These are phyloP conservation scores for Botryosphaeria dothidea DNA, from an alignment of 2,329 filamentous ascomycete species.

Conservation along the genomic window DNA sequence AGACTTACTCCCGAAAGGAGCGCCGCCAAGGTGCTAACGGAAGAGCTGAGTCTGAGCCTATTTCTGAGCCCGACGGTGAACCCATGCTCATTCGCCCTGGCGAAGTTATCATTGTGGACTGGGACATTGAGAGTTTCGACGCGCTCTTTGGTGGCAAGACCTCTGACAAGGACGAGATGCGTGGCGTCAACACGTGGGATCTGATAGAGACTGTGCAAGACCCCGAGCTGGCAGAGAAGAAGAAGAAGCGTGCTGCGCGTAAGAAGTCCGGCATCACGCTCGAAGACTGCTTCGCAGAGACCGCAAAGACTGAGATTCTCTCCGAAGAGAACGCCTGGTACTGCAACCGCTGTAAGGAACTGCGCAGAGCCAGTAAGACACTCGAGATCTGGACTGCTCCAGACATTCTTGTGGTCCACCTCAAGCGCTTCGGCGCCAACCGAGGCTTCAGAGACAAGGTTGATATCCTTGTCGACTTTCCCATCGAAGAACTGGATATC, in stretches of 20 bases:
- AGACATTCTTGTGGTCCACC: slow-evolving; percentile 90
- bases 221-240: slow-evolving; percentile 63
- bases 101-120: slow-evolving; percentile 86
- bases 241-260: slow-evolving; percentile 64
- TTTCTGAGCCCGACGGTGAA: slow-evolving; percentile 43
- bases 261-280: slow-evolving; percentile 77
- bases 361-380: slow-evolving; percentile 89
- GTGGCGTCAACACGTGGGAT: slow-evolving; percentile 63
- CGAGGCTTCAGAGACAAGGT: slow-evolving; percentile 85
- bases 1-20: slow-evolving; percentile 31
- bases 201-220: slow-evolving; percentile 56
- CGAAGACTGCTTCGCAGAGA: slow-evolving; percentile 91
- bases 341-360: slow-evolving; percentile 92
- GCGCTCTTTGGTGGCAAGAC: slow-evolving; percentile 61
- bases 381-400: slow-evolving; percentile 97
- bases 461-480: slow-evolving; percentile 88
- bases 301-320: slow-evolving; percentile 88
- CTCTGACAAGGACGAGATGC: slow-evolving; percentile 50
- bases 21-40: not conserved
- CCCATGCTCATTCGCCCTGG: slow-evolving; percentile 74
- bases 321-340: slow-evolving; percentile 98
- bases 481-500: slow-evolving; percentile 82
- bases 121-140: slow-evolving; percentile 71
- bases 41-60: slow-evolving; percentile 25
- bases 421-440: slow-evolving; percentile 91